phyloP scores from a whole-genome alignment of 371 early-diverging fungal species.

The Encephalitozoon cuniculi region DNA sequence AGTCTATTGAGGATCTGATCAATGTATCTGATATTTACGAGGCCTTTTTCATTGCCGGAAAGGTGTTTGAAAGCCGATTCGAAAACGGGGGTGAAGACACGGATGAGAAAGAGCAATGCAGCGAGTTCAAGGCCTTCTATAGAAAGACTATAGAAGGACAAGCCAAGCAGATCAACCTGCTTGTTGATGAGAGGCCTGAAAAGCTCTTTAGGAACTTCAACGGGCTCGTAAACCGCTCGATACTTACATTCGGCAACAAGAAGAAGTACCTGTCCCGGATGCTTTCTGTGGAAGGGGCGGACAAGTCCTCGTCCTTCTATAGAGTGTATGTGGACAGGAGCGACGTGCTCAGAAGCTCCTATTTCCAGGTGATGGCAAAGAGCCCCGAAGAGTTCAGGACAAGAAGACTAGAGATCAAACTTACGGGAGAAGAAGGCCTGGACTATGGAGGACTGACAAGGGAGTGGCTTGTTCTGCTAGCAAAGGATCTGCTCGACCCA shows the following conservation, averaged over 20 bases:
- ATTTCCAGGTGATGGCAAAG: slow-evolving; percentile 44
- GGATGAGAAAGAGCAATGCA: not conserved
- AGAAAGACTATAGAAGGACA: not conserved
- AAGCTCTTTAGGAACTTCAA: slow-evolving; percentile 31
- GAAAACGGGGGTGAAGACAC: not conserved
- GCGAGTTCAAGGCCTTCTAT: not conserved
- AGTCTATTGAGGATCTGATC: not conserved
- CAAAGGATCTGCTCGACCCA: slow-evolving; percentile 92
- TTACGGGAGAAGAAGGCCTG: slow-evolving; percentile 88
- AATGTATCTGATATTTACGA: not conserved
- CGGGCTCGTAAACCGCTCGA: slow-evolving; percentile 19
- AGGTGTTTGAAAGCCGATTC: not conserved
- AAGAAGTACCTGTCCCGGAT: slow-evolving; percentile 38
- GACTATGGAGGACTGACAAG: slow-evolving; percentile 94
- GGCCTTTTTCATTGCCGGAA: slow-evolving; percentile 10
- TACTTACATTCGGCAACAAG: slow-evolving; percentile 45
- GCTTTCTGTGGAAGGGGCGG: not conserved
- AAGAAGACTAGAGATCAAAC: slow-evolving; percentile 77
- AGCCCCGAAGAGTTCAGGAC: slow-evolving; percentile 29
- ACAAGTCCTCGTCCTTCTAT: not conserved
- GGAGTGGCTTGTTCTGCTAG: slow-evolving; percentile 90
- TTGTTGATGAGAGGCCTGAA: slow-evolving; percentile 31
- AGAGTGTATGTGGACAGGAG: slow-evolving; percentile 27
- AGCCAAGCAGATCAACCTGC: slow-evolving; percentile 29
- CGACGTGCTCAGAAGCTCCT: slow-evolving; percentile 40